Evolutionary conservation across 805 yeast species (phyloP).

Genomic region (Limtongia smithiae): DNA sequence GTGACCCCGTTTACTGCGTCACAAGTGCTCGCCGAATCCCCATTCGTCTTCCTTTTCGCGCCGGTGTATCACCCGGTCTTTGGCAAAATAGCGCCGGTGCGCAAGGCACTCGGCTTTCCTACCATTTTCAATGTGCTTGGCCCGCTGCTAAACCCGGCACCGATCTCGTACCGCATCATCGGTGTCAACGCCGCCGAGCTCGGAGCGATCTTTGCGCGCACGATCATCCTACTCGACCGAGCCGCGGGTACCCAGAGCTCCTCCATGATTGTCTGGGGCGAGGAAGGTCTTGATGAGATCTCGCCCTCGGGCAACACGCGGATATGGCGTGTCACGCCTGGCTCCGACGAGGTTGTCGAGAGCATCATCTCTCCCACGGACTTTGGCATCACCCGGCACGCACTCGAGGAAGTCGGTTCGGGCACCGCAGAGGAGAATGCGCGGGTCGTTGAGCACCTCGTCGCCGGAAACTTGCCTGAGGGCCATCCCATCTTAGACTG

Average conservation of each 20-base stretch:
- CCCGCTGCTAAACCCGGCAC: constrained; percentile 89
- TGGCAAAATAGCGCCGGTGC: constrained; percentile 74
- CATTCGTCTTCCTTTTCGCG: constrained; percentile 75
- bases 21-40: constrained; percentile 45
- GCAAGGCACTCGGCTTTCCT: constrained; percentile 80
- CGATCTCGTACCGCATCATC: constrained; percentile 69
- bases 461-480: constrained; percentile 43
- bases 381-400: constrained; percentile 76
- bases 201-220: constrained; percentile 81
- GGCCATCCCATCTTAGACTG: constrained; percentile 71
- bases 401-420: constrained; percentile 63
- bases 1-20: constrained; percentile 65
- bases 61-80: constrained; percentile 93
- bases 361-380: constrained; percentile 45
- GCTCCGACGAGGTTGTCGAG: constrained; percentile 21
- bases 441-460: constrained; percentile 47
- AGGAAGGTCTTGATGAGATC: constrained; percentile 86
- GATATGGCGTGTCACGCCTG: constrained; percentile 65
- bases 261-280: constrained; percentile 91
- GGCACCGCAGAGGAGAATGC: constrained; percentile 91
- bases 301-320: constrained; percentile 82
- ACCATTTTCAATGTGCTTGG: constrained; percentile 93
- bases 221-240: constrained; percentile 62
- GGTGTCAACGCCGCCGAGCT: constrained; percentile 82
- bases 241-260: constrained; percentile 42